These are phyloP conservation scores for Onygenales sp. DNA, from an alignment of 2,329 filamentous ascomycete genomes.

Conservation along the genomic window DNA sequence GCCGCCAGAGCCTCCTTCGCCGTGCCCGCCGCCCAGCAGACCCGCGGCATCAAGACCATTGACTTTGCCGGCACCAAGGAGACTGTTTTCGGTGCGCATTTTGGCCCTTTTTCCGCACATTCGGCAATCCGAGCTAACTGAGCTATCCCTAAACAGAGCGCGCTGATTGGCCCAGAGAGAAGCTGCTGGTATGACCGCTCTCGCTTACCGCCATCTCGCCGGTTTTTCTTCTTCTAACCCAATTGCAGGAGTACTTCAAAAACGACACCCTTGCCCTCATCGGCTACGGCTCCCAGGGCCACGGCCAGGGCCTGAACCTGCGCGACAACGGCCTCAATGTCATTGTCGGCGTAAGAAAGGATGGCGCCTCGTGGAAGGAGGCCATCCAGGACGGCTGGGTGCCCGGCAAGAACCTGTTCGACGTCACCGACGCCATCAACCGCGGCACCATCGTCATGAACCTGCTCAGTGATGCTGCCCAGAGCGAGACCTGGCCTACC, in stretches of 20 bases:
- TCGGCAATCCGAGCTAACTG: not conserved
- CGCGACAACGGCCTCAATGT: conserved; percentile 99
- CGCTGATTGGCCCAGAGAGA: conserved; percentile 96
- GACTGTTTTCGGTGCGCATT: conserved; percentile 71
- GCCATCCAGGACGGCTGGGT: conserved; percentile 96
- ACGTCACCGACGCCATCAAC: conserved; percentile 90
- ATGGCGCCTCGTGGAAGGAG: conserved; percentile 97
- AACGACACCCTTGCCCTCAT: conserved; percentile 98
- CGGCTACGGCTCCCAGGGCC: conserved; percentile 95
- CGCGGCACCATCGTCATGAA: conserved; percentile 98
- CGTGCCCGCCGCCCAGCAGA: conserved; percentile 51
- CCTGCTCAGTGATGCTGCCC: conserved; percentile 92
- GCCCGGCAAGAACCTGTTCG: conserved; percentile 96
- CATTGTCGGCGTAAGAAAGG: conserved; percentile 97
- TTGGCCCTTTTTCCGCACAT: not conserved
- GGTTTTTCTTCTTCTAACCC: not conserved
- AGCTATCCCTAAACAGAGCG: conserved; percentile 56
- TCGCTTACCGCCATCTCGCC: conserved; percentile 11
- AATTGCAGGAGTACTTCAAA: conserved; percentile 89
- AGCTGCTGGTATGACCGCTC: conserved; percentile 68
- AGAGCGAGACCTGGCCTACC: conserved; percentile 96
- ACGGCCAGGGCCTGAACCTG: conserved; percentile 98
- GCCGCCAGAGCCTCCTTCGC: conserved; percentile 35
- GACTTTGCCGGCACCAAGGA: conserved; percentile 96
- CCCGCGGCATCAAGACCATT: conserved; percentile 92